phyloP scores from a whole-genome alignment of 306 rosid species.

The Vachellia collinsii region DNA sequence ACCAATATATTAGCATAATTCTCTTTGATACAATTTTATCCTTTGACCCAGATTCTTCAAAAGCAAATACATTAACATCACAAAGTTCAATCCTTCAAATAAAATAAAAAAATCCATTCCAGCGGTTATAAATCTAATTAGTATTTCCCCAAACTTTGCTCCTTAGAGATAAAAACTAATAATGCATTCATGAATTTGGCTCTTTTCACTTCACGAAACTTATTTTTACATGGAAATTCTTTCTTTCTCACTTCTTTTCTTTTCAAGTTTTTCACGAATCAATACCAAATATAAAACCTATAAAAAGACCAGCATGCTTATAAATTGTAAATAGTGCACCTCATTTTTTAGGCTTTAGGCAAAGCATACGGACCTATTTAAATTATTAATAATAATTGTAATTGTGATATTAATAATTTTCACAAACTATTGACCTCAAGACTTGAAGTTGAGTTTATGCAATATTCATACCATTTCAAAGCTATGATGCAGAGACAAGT shows the following conservation, averaged over 20 bases:
- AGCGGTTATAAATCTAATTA: background rate
- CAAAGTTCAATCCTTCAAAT: background rate
- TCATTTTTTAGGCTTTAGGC: background rate
- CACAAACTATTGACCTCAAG: background rate
- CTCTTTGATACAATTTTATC: background rate
- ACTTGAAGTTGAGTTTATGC: background rate
- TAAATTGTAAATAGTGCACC: background rate
- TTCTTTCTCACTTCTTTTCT: background rate
- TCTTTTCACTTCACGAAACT: background rate
- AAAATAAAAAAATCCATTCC: background rate
- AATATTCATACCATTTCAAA: constrained; percentile 1
- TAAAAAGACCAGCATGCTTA: background rate
- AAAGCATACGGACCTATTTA: background rate
- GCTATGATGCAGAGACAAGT: background rate
- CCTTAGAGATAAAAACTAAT: background rate
- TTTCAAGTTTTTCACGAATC: background rate
- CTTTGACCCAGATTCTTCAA: background rate
- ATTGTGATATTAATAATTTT: background rate
- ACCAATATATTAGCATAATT: background rate
- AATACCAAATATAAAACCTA: background rate
- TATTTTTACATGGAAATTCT: background rate
- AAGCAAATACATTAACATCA: background rate
- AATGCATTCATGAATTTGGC: background rate
- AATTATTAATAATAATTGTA: background rate
- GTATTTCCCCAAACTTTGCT: background rate